Evolutionary conservation across 805 yeast species (phyloP).

Genomic region (Candida xiaguanensis): DNA sequence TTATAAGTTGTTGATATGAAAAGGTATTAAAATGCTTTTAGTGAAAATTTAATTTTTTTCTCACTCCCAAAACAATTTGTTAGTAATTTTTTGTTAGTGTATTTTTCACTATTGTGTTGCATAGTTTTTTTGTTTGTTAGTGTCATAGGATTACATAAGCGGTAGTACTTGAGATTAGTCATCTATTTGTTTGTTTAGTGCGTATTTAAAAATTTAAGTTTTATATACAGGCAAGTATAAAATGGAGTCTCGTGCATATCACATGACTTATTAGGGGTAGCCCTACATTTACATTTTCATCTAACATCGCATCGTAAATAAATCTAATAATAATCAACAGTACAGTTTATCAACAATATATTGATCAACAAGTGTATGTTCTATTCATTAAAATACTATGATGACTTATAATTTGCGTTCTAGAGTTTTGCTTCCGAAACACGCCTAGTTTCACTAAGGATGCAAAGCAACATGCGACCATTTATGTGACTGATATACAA

Average conservation of each 20-base stretch:
- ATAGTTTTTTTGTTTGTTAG: background rate
- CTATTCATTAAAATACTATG: constrained; percentile 17
- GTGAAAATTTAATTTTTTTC: constrained; percentile 7
- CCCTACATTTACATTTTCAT: too few relatives aligned
- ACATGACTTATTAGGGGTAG: background rate
- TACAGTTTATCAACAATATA: too few relatives aligned
- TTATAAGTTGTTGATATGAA: constrained; percentile 6
- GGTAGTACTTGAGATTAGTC: background rate
- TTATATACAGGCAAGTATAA: background rate
- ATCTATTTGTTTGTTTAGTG: background rate
- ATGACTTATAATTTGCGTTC: constrained; percentile 49
- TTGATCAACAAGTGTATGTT: background rate
- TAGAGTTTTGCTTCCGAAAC: constrained; percentile 37
- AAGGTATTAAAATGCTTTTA: constrained; percentile 6
- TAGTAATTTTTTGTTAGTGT: constrained; percentile 1
- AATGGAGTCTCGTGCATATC: background rate
- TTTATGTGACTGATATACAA: constrained; percentile 6
- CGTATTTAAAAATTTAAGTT: too few relatives aligned
- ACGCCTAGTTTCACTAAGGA: constrained; percentile 44
- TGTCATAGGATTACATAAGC: background rate
- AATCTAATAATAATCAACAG: too few relatives aligned
- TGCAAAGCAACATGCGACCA: constrained; percentile 40
- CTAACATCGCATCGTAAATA: too few relatives aligned
- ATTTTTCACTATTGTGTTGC: background rate
- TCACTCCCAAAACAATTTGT: constrained; percentile 1